These are phyloP conservation scores for Luffa acutangula DNA, from an alignment of 306 rosid species.

Conservation along the genomic window DNA sequence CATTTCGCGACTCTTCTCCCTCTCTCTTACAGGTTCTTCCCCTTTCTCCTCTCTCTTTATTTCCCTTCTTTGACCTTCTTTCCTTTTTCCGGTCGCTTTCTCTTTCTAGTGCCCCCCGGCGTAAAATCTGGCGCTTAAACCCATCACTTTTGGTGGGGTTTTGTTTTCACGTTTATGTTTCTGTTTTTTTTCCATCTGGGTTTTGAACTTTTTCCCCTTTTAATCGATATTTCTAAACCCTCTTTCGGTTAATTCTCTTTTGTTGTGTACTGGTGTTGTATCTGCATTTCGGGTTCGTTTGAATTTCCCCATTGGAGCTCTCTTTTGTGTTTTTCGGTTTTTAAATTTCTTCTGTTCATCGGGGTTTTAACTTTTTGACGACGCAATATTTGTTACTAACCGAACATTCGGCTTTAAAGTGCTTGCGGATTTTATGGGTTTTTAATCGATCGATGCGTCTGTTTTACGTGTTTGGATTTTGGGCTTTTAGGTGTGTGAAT, in stretches of 20 bases:
- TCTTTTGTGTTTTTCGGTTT: not conserved
- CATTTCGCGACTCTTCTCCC: not conserved
- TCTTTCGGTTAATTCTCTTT: not conserved
- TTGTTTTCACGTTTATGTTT: not conserved
- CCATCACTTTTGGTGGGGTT: not conserved
- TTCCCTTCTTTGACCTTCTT: conserved; percentile 16
- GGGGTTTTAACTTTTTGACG: not conserved
- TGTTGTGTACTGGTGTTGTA: not conserved
- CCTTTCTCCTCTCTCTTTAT: not conserved
- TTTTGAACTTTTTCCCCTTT: not conserved
- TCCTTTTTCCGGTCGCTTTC: conserved; percentile 5
- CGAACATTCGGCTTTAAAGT: not conserved
- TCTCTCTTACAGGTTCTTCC: not conserved
- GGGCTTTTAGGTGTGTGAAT: not conserved
- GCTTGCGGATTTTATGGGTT: not conserved
- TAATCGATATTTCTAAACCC: conserved; percentile 14
- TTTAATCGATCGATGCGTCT: not conserved
- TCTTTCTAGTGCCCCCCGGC: not conserved
- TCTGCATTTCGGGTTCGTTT: conserved; percentile 21
- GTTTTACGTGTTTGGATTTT: not conserved
- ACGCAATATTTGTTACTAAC: not conserved
- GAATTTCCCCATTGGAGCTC: conserved; percentile 24
- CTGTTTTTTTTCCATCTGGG: not conserved
- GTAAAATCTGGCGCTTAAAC: not conserved
- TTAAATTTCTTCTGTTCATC: not conserved